These are phyloP conservation scores for Cystobasidium pallidum DNA, from an alignment of 1,284 basidiomycete species.

Conservation along the genomic window DNA sequence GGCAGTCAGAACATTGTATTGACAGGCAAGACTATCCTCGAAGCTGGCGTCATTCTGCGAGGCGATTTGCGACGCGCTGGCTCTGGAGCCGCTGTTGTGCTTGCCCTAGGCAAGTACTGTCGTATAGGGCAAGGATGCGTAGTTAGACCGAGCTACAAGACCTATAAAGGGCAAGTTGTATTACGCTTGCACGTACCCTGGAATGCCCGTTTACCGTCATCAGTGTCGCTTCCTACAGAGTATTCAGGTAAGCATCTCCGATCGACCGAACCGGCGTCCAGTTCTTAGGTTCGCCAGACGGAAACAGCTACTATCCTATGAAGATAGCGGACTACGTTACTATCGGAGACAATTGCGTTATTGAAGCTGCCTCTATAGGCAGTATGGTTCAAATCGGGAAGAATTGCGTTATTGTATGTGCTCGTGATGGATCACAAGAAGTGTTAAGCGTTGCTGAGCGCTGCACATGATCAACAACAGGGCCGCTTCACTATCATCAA, in stretches of 20 bases:
- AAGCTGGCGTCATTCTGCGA: conserved; percentile 80
- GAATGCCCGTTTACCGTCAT: neutral
- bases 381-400: conserved; percentile 93
- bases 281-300: conserved; percentile 58
- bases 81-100: conserved; percentile 85
- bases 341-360: conserved; percentile 80
- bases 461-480: conserved; percentile 59
- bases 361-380: conserved; percentile 94
- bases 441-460: no score
- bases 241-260: conserved; percentile 36
- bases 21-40: conserved; percentile 95
- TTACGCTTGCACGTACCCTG: neutral
- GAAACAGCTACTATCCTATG: conserved; percentile 93
- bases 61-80: conserved; percentile 72
- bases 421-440: no score
- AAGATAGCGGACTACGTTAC: conserved; percentile 94
- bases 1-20: conserved; percentile 97
- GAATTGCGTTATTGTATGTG: conserved; percentile 85
- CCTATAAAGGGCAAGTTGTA: conserved; percentile 67
- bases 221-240: neutral
- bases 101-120: conserved; percentile 90
- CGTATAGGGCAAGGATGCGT: conserved; percentile 84
- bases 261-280: conserved; percentile 13
- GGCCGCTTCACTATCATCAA: conserved; percentile 97
- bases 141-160: conserved; percentile 80